Evolutionary conservation across 2,329 filamentous ascomycete genomes (phyloP).

Genomic region (Penicillium sp.): DNA sequence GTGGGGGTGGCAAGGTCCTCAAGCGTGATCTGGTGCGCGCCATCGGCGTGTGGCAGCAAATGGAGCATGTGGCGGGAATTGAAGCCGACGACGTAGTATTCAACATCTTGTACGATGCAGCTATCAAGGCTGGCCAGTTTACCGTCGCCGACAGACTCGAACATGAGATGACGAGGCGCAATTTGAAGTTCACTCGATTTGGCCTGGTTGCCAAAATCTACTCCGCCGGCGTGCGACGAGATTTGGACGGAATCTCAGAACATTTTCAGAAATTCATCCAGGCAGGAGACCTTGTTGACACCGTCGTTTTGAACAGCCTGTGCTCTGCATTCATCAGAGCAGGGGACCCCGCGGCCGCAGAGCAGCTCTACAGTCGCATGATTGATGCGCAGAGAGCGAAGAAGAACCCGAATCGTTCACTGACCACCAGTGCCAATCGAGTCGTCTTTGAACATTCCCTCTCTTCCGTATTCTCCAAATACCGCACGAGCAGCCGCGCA

Average conservation of each 20-base stretch:
- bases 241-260: constrained; percentile 66
- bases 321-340: constrained; percentile 71
- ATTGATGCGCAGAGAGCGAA: constrained; percentile 52
- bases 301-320: constrained; percentile 77
- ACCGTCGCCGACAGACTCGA: constrained; percentile 77
- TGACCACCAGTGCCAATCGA: constrained; percentile 8
- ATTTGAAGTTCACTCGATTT: constrained; percentile 65
- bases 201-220: constrained; percentile 78
- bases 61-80: constrained; percentile 68
- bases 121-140: constrained; percentile 79
- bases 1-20: constrained; percentile 46
- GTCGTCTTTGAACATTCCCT: constrained; percentile 1
- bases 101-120: constrained; percentile 85
- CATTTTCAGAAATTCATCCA: constrained; percentile 80
- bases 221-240: constrained; percentile 69
- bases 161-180: constrained; percentile 68
- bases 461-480: constrained; percentile 31
- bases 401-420: constrained; percentile 14
- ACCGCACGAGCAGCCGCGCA: constrained; percentile 36
- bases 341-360: constrained; percentile 69
- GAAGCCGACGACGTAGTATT: constrained; percentile 73
- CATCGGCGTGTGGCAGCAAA: constrained; percentile 76
- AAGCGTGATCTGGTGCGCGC: constrained; percentile 60
- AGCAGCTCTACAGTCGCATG: constrained; percentile 80
- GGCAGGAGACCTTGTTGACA: constrained; percentile 81